phyloP scores from a whole-genome alignment of 805 yeast genomes.

The Cyberlindnera subsufficiens region DNA sequence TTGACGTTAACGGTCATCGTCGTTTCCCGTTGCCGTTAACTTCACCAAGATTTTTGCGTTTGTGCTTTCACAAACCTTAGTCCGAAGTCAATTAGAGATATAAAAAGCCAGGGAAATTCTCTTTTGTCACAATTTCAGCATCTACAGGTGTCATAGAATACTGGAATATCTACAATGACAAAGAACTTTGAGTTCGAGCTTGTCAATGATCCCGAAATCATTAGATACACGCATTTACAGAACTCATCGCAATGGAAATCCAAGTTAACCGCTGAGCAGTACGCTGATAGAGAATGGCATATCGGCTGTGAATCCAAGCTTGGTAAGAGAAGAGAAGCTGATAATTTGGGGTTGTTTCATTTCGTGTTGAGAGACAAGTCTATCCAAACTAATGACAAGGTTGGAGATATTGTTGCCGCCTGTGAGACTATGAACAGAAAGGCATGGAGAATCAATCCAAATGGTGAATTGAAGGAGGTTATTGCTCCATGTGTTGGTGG shows the following conservation, averaged over 20 bases:
- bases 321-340: conserved; percentile 16
- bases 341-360: conserved; percentile 29
- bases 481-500: conserved; percentile 47
- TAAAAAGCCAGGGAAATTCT: background rate
- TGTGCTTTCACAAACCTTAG: background rate
- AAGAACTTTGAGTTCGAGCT: conserved; percentile 13
- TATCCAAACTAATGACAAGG: conserved; percentile 15
- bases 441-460: conserved; percentile 26
- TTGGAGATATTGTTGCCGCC: conserved; percentile 30
- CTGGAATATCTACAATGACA: conserved; percentile 3
- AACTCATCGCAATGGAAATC: conserved; percentile 32
- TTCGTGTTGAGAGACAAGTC: conserved; percentile 27
- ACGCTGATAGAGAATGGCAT: conserved; percentile 30
- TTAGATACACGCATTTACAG: conserved; percentile 29
- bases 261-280: conserved; percentile 27
- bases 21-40: conserved; percentile 11
- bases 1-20: conserved; percentile 15
- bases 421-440: conserved; percentile 35
- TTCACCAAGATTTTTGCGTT: background rate
- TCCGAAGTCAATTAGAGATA: background rate
- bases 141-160: no score
- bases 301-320: conserved; percentile 25
- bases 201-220: conserved; percentile 26
- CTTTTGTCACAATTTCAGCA: background rate
- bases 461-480: conserved; percentile 24